phyloP scores from a whole-genome alignment of 441 rosid species.

The Gossypium armourianum region DNA sequence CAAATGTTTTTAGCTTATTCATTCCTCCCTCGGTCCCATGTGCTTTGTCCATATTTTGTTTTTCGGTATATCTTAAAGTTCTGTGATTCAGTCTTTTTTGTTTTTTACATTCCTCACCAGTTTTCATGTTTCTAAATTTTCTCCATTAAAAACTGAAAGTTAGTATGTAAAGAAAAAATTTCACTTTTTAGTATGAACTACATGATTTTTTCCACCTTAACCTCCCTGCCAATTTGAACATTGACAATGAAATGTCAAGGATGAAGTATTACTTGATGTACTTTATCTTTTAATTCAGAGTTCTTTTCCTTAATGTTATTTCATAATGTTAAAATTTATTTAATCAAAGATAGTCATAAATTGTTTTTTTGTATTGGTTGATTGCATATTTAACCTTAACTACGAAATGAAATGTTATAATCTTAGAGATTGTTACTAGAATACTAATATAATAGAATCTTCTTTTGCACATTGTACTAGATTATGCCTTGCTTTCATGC shows the following conservation, averaged over 20 bases:
- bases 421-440: background rate
- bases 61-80: background rate
- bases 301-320: background rate
- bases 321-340: background rate
- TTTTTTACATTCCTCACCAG: background rate
- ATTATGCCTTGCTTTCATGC: background rate
- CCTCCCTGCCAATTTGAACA: background rate
- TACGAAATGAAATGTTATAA: background rate
- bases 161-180: background rate
- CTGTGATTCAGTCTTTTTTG: background rate
- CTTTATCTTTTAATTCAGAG: background rate
- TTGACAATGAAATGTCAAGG: background rate
- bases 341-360: background rate
- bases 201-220: background rate
- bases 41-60: background rate
- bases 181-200: background rate
- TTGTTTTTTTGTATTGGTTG: background rate
- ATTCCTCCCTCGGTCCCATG: background rate
- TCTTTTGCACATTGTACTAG: background rate
- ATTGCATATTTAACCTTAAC: background rate
- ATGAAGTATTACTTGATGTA: background rate
- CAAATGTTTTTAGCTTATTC: background rate
- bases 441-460: background rate
- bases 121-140: background rate
- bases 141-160: background rate